Percentiles rank a stretch among this genome's conserved stretches.
Conservation (phyloP, 2,329 filamentous ascomycete genomes). For the Purpureocillium takamizusanense region DNA sequence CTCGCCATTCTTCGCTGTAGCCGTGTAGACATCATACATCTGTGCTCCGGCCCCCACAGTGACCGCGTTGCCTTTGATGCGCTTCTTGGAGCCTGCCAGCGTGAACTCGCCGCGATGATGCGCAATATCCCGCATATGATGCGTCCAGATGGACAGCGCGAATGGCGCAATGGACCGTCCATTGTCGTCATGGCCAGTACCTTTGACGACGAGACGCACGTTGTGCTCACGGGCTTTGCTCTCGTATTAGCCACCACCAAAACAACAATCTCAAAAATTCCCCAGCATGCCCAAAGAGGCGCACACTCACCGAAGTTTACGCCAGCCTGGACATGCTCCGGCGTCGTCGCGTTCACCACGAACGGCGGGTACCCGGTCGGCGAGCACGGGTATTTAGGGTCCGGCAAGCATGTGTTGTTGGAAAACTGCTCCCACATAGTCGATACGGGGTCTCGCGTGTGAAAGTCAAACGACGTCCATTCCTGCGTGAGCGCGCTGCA, state of each 20-base stretch:
- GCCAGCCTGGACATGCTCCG: constrained; percentile 20
- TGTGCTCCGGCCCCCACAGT: constrained; percentile 44
- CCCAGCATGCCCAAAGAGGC: constrained; percentile 8
- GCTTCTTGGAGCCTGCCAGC: constrained; percentile 27
- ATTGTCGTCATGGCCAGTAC: constrained; percentile 32
- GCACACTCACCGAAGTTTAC: constrained; percentile 32
- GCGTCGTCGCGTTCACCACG: constrained; percentile 24
- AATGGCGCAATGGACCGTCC: constrained; percentile 38
- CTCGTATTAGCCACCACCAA: not conserved
- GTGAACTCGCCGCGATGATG: constrained; percentile 30
- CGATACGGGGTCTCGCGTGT: constrained; percentile 19
- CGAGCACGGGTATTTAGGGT: constrained; percentile 23
- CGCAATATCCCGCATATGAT: constrained; percentile 30
- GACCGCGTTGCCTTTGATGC: constrained; percentile 38
- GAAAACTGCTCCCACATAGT: constrained; percentile 31
- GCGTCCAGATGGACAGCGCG: constrained; percentile 45
- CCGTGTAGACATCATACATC: constrained; percentile 37
- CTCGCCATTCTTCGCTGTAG: constrained; percentile 33
- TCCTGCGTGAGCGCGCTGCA: constrained; percentile 18
- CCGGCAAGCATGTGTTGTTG: constrained; percentile 42
- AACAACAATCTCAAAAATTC: too few species aligned
- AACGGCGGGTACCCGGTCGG: constrained; percentile 22
- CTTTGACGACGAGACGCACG: constrained; percentile 31
- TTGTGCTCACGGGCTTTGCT: constrained; percentile 28
- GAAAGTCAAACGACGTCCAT: constrained; percentile 20